Evolutionary conservation across 2,329 filamentous ascomycete genomes (phyloP).

Genomic region (Aspergillus alliaceus): DNA sequence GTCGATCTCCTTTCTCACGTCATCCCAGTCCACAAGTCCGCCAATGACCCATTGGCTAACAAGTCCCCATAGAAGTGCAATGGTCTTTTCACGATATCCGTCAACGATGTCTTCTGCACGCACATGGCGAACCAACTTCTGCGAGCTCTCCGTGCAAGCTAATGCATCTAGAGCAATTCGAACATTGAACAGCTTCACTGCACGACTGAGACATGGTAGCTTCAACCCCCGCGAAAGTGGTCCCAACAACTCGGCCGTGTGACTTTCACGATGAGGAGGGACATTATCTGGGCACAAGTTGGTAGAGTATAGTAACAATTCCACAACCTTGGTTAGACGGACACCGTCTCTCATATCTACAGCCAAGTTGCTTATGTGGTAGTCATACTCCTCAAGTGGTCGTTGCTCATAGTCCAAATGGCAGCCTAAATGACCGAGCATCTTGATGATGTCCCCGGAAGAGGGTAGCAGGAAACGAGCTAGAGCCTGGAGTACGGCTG

Average conservation of each 20-base stretch:
- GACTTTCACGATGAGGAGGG: neutral
- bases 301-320: constrained; percentile 54
- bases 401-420: constrained; percentile 56
- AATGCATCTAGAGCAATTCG: constrained; percentile 58
- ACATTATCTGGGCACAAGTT: constrained; percentile 22
- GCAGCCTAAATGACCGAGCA: constrained; percentile 58
- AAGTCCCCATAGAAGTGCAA: constrained; percentile 61
- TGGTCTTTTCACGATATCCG: constrained; percentile 64
- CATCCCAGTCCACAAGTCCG: constrained; percentile 56
- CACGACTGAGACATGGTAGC: constrained; percentile 55
- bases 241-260: constrained; percentile 28
- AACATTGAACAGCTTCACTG: constrained; percentile 61
- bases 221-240: constrained; percentile 59
- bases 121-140: constrained; percentile 44
- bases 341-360: constrained; percentile 64
- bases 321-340: constrained; percentile 59
- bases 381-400: constrained; percentile 59
- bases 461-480: constrained; percentile 57
- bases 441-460: constrained; percentile 57
- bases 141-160: constrained; percentile 42
- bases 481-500: constrained; percentile 53
- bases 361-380: constrained; percentile 60
- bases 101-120: constrained; percentile 61
- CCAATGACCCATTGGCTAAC: constrained; percentile 58
- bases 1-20: constrained; percentile 53